Evolutionary conservation across 305 asterid species (phyloP), one percentile per base, ranked within the genome.

Genomic region (Solanum hybrid): DNA sequence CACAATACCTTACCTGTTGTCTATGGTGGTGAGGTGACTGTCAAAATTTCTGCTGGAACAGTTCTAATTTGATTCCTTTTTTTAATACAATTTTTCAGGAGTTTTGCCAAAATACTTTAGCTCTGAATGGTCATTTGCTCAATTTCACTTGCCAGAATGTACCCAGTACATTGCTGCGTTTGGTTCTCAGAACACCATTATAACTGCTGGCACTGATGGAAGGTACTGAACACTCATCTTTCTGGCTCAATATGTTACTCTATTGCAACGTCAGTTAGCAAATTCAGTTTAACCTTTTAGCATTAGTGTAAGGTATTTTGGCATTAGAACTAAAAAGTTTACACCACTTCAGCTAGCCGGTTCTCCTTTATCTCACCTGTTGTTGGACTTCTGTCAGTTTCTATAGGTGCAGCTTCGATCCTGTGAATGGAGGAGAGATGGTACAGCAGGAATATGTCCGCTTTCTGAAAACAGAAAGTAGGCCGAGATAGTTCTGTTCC

Each of bases 121-220:
- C 94, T 97, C 99, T 32, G 99, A 96, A 90, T 96, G 99, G 99
- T 97, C 99, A 68, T 97, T 97, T 95, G 98, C 99, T 89, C 99
- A 95, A 94, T 94, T 95, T 82, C 99, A 93, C 94, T 93, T 96
- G 92, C 96, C 98, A n/a, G 99, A 94, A 70, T 83, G 90, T 90
- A 93, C 97, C 90, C 97, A 91, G 84, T 97, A 94, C 93, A 95
- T 95, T 89, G 94, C 98, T 90, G 95, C 99, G 57, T 96, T 97
- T 92, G 96, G 95, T 91, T 91, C 98, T 93, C 97, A 94, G 88
- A 95, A 95, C 91, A 89, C 95, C 70, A 91, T 97, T 88, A 87
- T 94, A 79, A 92, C 94, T 78, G 92, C 93, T 65, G 97, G 98
- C 94, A 91, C 93, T 94, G 96, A 96, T 93, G 99, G 99, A 89